Percentiles rank a stretch among this genome's conserved stretches.
phyloP scores from a whole-genome alignment of 2,329 filamentous ascomycete genomes.

The Colletotrichum sidae region DNA sequence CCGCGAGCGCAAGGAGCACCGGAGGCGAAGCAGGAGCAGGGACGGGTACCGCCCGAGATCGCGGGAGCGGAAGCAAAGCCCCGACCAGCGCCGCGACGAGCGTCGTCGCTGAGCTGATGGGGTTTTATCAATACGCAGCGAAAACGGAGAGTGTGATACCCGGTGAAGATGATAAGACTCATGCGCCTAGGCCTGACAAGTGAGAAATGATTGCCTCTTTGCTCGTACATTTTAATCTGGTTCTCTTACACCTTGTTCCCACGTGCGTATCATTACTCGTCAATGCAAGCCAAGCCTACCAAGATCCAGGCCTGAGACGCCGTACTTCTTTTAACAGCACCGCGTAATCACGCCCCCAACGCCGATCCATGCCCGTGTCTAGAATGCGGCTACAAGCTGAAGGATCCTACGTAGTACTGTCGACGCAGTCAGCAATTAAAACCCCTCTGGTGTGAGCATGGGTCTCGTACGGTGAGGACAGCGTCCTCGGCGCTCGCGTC shows the following conservation, averaged over 20 bases:
- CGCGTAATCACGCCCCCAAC: not conserved
- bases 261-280: not conserved
- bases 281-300: not conserved
- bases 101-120: conserved; percentile 12
- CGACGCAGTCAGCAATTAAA: conserved; percentile 8
- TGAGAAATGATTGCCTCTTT: too few relatives aligned
- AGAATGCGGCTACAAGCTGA: conserved; percentile 44
- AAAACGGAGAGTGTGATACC: conserved; percentile 1
- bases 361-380: not conserved
- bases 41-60: conserved; percentile 20
- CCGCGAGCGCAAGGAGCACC: conserved; percentile 20
- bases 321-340: too few relatives aligned
- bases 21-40: conserved; percentile 31
- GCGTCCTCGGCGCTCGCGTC: conserved; percentile 74
- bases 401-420: conserved; percentile 54
- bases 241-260: too few relatives aligned
- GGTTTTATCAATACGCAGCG: not conserved
- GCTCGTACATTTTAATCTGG: too few relatives aligned
- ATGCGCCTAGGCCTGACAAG: too few relatives aligned
- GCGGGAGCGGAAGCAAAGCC: conserved; percentile 26
- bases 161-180: not conserved
- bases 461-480: conserved; percentile 75
- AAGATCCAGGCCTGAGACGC: not conserved
- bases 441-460: too few relatives aligned
- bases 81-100: conserved; percentile 26